Base-by-base conservation (phyloP, 305 asterid genomes). In the Solanum aculeatissimum region DNA sequence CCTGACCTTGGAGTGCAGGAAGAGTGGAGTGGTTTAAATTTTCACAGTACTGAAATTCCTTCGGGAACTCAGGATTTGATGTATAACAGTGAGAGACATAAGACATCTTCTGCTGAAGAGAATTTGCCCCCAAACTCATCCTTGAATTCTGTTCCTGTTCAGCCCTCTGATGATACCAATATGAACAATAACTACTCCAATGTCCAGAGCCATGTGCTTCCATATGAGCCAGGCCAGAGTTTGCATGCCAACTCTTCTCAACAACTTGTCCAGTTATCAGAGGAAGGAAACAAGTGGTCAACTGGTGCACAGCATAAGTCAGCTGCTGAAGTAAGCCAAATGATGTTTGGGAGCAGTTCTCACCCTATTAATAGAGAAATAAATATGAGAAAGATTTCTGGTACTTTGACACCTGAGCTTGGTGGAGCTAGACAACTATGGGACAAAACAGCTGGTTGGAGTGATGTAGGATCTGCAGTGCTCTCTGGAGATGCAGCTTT, bases 21-120 rank as follows among this genome's bases (percentile, higher is more conserved):
- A 87, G 97, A 89, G 85, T 90, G 96, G 98, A 92, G 91, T 89
- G 95, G 95, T 90, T 86, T 90, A 89, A 88, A 75, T 75, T 85
- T 88, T 86, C 92, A 91, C 86, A 89, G 87, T 88, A 84, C 84
- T 87, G 88, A 87, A 78, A 85, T 88, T 77, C 93, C 89, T 82
- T 86, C 93, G 83, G 97, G 98, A 91, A 90, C 83, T 62, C 45
- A 4, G 43, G 35, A 83, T n/a, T 86, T 78, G 83, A 57, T 85
- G 80, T 86, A 85, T 80, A 89, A 89, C 85, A 87, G 82, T 85
- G 90, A 87, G 35, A 80, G 83, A 89, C 84, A 85, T 49, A 65
- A 62, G 81, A 86, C 88, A 90, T 18, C 87, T 87, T 78, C 68
- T 88, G 83, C 86, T 87, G 86, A 86, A 81, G 86, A 84, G 66